These are phyloP conservation scores for Arthromyces matolae DNA, from an alignment of 768 basidiomycete genomes.

Conservation along the genomic window DNA sequence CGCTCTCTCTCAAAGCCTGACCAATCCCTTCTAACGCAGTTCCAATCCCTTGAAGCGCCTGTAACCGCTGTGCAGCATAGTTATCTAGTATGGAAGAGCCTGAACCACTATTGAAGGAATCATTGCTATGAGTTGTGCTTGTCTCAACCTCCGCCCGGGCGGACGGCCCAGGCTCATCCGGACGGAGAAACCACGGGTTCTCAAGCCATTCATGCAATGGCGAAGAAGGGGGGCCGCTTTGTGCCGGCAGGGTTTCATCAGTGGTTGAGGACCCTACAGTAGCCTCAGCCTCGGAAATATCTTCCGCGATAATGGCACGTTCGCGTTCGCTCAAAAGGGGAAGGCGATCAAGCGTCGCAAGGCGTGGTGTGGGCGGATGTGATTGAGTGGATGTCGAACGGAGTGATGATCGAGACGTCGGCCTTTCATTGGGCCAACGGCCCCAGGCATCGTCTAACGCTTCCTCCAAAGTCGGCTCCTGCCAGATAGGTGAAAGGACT, in stretches of 20 bases:
- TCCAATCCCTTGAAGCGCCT: slow-evolving; percentile 9
- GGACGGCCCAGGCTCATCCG: not conserved
- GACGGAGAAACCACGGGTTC: slow-evolving; percentile 1
- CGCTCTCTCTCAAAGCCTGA: slow-evolving; percentile 12
- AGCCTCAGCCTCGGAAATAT: not conserved
- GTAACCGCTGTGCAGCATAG: slow-evolving; percentile 6
- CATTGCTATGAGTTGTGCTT: not conserved
- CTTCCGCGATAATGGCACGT: not conserved
- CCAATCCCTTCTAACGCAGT: slow-evolving; percentile 13
- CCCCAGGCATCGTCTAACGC: slow-evolving; percentile 3
- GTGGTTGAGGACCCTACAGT: not conserved
- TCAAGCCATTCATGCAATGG: slow-evolving; percentile 1
- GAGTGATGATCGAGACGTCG: not conserved
- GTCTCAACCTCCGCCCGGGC: too few species aligned
- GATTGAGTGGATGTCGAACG: not conserved
- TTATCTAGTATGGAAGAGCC: slow-evolving; percentile 4
- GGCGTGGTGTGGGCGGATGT: not conserved
- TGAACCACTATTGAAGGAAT: not conserved
- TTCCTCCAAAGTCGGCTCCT: slow-evolving; percentile 5
- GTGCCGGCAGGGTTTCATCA: not conserved
- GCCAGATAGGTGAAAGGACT: slow-evolving; percentile 1
- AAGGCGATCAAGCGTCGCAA: not conserved
- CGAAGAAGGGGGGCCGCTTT: slow-evolving; percentile 1
- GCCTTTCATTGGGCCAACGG: not conserved
- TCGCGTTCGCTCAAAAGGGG: not conserved